These are phyloP conservation scores for Babesia divergens DNA, from an alignment of 169 alveolate genomes.

Conservation along the genomic window DNA sequence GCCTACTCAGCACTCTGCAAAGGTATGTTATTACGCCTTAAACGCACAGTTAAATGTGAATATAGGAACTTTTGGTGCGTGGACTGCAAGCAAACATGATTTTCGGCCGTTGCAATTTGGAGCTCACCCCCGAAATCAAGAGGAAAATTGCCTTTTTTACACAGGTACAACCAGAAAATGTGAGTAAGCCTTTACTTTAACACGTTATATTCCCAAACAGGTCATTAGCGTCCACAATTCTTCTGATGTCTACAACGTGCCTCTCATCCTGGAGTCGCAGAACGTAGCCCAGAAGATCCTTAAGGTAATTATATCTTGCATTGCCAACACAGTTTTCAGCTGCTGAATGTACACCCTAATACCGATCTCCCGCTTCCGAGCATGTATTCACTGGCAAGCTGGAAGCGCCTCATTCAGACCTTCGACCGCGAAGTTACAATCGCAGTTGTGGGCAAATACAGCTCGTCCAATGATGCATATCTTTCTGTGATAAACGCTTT, in stretches of 20 bases:
- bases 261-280: constrained; percentile 79
- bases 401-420: constrained; percentile 65
- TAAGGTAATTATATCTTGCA: neutral
- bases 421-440: constrained; percentile 71
- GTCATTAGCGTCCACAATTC: constrained; percentile 62
- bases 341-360: constrained; percentile 23
- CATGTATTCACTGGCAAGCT: constrained; percentile 53
- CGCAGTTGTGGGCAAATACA: constrained; percentile 92
- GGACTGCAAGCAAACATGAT: constrained; percentile 84
- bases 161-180: constrained; percentile 79
- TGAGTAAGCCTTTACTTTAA: too few relatives aligned
- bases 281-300: constrained; percentile 68
- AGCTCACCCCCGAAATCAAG: constrained; percentile 71
- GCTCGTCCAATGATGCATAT: constrained; percentile 89
- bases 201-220: neutral
- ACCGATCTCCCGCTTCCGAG: constrained; percentile 34
- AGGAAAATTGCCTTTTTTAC: constrained; percentile 81
- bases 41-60: neutral
- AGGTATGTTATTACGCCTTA: constrained; percentile 50
- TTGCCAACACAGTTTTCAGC: too few relatives aligned
- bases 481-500: constrained; percentile 89
- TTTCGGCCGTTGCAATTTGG: constrained; percentile 81
- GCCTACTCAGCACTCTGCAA: constrained; percentile 93
- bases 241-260: constrained; percentile 71
- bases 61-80: constrained; percentile 69